Base-by-base conservation (phyloP, 176 grass and related monocot species). In the Avena insularis region DNA sequence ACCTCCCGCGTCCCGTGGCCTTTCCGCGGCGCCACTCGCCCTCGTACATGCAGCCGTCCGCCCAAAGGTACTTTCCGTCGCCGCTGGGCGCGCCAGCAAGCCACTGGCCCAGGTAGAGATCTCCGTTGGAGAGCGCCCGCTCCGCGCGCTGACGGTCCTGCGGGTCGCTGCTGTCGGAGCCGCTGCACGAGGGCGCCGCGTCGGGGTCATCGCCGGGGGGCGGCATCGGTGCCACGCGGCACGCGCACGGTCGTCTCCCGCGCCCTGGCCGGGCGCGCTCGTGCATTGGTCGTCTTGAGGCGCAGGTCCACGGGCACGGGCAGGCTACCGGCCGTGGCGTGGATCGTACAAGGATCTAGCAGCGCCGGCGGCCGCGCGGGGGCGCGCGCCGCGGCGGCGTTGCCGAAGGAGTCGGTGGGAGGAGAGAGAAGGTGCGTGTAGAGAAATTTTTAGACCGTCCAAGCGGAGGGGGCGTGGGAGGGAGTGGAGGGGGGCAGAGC, bases 31-130 rank as follows among this genome's bases (percentile, higher is more conserved):
- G 86, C 95, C 95, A 97, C 62, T 93, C 92, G 19, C 95, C 95
- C 84, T 97, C 92, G 78, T 97, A 97, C 92, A 97, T 94, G 81
- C 95, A 94, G 1, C 95, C 91, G 53, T 97, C 92, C 46, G 71
- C 90, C 92, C 95, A 97, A 16, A 94, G 86, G 72, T 97, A 94
- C 90, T 97, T 97, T 0, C 92, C 95, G 2, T 75, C 84, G 53
- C 92, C 89, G 84, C 94, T 91, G 5, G 92, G 92, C 46, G 87
- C 83, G 78, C 84, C 89, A 67, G 68, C 87, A 46, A 69, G 84
- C 95, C 90, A 94, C 68, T 94, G 88, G 69, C 95, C 89, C 8
- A 76, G 86, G 89, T 93, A 97, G 84, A 97, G 79, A 36, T 94
- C 95, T 35, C 90, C 92, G 75, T 91, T 97, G 48, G 88, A 78